Evolutionary conservation across 495 filamentous ascomycete species (phyloP), one percentile per base, ranked within the genome.

Genomic region (Penicillium waksmanii): DNA sequence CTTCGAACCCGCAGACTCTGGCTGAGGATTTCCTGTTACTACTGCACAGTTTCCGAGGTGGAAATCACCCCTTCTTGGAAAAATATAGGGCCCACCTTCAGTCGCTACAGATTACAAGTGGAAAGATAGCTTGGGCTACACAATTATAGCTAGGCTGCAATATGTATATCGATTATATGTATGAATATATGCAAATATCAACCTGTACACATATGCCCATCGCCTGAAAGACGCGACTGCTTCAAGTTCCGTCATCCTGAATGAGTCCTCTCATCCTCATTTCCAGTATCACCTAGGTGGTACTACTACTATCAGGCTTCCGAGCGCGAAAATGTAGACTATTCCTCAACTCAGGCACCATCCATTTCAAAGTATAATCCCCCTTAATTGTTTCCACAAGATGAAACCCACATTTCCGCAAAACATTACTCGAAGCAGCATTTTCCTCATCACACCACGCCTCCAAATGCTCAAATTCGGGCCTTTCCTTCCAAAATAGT

Each of bases 11-110:
- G n/a, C 72, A 75, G 21, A 51, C 53, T 5, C 58, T 78, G 10
- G 69, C 73, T 4, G 67, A 73, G 34, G 66, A 76, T 31, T 78
- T 72, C 19, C 27, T 78, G 46, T 57, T 72, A 17, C 59, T 77
- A 13, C 48, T 78, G 40, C 68, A 55, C 53, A 75, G 66, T 34
- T 71, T 78, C 50, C 73, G 76, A 0, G 76, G 76, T 19, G 76
- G 76, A 3, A 75, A 73, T 18, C 76, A 78, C 57, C 76, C 76
- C 2, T 78, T 68, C 23, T 49, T 75, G 57, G 67, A 72, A 50
- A 73, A 72, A 47, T 77, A 71, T 44, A 68, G 64, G 34, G 67
- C 67, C n/a, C 64, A 73, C 42, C 57, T 77, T 38, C 67, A 42
- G 19, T 66, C 71, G 3, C 36, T 71, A 43, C 69, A 68, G 35